Conservation (phyloP, 176 grass and related monocot species). For the Elymus sibiricus region DNA sequence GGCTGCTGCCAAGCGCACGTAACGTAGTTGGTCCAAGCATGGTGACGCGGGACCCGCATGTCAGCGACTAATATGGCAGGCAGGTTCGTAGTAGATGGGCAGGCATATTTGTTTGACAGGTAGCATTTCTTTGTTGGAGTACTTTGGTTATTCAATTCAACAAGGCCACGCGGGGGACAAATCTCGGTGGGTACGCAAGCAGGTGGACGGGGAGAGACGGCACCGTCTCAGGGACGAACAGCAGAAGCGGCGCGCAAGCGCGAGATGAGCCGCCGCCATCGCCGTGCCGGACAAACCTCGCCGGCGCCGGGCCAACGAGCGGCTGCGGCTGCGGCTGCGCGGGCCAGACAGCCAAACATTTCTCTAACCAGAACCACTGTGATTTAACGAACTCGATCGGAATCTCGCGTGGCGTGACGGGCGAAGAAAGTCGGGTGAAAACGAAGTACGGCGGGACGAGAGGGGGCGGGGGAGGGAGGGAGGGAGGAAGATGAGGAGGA, state of each 20-base stretch:
- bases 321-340: not conserved
- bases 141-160: not conserved
- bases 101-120: not conserved
- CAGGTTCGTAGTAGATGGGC: not conserved
- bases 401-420: not conserved
- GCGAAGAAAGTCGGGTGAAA: not conserved
- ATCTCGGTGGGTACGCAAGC: not conserved
- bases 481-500: not conserved
- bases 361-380: not conserved
- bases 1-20: not conserved
- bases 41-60: not conserved
- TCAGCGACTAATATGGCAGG: not conserved
- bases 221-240: not conserved
- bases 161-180: not conserved
- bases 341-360: not conserved
- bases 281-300: not conserved
- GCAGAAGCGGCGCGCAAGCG: not conserved
- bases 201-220: not conserved
- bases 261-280: not conserved
- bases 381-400: not conserved
- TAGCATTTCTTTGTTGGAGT: not conserved
- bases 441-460: not conserved
- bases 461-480: not conserved
- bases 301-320: not conserved
- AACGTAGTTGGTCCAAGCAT: not conserved